A percentile compares a stretch with the other conserved stretches of the same genome.
These are phyloP conservation scores for Wallacemonas rigidus DNA, from an alignment of 208 protist species.

Conservation along the genomic window DNA sequence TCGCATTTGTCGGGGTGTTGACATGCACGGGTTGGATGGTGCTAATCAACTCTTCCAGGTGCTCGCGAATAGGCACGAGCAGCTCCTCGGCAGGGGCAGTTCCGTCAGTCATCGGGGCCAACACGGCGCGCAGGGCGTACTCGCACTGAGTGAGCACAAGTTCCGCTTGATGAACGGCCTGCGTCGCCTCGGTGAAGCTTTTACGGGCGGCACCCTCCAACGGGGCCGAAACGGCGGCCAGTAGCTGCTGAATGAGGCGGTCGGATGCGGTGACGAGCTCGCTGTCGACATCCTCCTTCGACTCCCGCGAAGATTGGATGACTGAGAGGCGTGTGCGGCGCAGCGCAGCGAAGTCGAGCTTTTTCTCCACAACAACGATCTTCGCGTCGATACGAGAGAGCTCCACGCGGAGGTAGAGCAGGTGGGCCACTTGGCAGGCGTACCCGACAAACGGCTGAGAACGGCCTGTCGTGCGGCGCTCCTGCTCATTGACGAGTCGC, in stretches of 20 bases:
- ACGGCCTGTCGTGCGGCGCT: slow-evolving; percentile 18
- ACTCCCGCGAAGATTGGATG: slow-evolving; percentile 78
- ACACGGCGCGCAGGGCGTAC: slow-evolving; percentile 17
- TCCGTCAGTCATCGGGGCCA: slow-evolving; percentile 9
- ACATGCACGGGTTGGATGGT: background rate
- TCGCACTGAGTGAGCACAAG: slow-evolving; percentile 27
- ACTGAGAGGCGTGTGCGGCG: slow-evolving; percentile 67
- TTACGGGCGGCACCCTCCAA: slow-evolving; percentile 57
- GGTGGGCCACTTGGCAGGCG: slow-evolving; percentile 67
- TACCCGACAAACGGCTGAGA: slow-evolving; percentile 16
- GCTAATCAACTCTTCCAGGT: background rate
- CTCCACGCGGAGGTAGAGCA: slow-evolving; percentile 75
- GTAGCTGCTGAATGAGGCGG: slow-evolving; percentile 56
- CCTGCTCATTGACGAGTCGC: slow-evolving; percentile 48
- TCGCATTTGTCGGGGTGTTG: background rate
- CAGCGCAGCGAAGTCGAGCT: slow-evolving; percentile 67
- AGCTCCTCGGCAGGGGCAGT: slow-evolving; percentile 5
- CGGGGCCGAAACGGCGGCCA: slow-evolving; percentile 47
- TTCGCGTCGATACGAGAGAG: slow-evolving; percentile 78
- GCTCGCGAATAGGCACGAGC: slow-evolving; percentile 5
- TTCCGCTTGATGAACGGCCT: slow-evolving; percentile 29
- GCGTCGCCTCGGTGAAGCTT: slow-evolving; percentile 23
- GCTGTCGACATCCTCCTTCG: slow-evolving; percentile 80
- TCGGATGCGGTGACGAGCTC: slow-evolving; percentile 67
- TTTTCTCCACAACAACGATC: slow-evolving; percentile 81